phyloP scores from a whole-genome alignment of 2,329 filamentous ascomycete species.

The Aspergillus bombycis region DNA sequence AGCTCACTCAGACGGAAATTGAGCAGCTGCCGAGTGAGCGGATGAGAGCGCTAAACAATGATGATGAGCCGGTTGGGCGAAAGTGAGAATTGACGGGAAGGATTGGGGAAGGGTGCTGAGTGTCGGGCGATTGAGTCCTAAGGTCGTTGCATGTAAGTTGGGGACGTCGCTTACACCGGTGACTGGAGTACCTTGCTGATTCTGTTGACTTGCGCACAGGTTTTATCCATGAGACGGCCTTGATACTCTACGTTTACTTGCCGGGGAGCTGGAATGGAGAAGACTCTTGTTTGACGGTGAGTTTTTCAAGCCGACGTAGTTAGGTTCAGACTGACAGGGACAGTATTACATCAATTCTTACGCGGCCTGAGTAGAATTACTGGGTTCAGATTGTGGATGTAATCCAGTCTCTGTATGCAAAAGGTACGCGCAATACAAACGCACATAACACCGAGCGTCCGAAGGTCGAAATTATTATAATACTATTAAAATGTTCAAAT shows the following conservation, averaged over 20 bases:
- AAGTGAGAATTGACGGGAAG: constrained; percentile 85
- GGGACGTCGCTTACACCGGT: not conserved
- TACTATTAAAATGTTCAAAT: constrained; percentile 12
- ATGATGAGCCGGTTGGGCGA: constrained; percentile 85
- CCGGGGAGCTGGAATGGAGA: constrained; percentile 45
- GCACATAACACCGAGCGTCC: not conserved
- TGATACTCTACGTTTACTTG: constrained; percentile 52
- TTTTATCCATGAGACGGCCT: constrained; percentile 50
- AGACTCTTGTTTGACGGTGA: constrained; percentile 51
- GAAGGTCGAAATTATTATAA: constrained; percentile 16
- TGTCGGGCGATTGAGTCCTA: constrained; percentile 83
- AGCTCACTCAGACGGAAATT: constrained; percentile 67
- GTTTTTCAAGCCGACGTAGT: constrained; percentile 16
- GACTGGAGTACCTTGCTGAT: not conserved
- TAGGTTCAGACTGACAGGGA: not conserved
- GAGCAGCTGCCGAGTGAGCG: constrained; percentile 79
- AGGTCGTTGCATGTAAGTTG: constrained; percentile 82
- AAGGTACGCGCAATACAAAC: not conserved
- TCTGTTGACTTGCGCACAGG: constrained; percentile 25
- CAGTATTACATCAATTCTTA: constrained; percentile 53
- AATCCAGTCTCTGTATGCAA: constrained; percentile 12
- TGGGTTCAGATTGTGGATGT: not conserved
- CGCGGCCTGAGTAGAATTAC: constrained; percentile 27
- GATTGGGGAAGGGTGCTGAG: constrained; percentile 96
- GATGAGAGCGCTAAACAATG: constrained; percentile 67